phyloP scores from a whole-genome alignment of 305 asterid species.

The Euphrasia arctica region DNA sequence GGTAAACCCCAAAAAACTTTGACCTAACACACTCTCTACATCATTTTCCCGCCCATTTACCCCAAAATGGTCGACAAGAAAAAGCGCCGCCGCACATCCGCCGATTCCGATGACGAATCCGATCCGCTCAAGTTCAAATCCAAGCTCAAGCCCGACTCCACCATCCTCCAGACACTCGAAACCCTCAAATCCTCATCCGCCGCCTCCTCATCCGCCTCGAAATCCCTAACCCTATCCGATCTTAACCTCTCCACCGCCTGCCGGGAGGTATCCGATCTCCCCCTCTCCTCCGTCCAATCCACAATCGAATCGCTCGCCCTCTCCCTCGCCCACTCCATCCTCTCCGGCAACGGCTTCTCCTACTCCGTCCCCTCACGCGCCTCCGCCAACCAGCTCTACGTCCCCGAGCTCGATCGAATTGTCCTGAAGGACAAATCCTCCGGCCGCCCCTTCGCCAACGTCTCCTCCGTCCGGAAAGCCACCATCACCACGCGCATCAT shows the following conservation, averaged over 20 bases:
- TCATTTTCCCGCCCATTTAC: slow-evolving; percentile 37
- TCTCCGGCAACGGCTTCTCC: slow-evolving; percentile 71
- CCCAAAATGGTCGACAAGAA: slow-evolving; percentile 59
- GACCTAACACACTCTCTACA: slow-evolving; percentile 27
- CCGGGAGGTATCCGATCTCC: slow-evolving; percentile 74
- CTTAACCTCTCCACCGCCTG: slow-evolving; percentile 66
- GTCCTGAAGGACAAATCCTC: slow-evolving; percentile 79
- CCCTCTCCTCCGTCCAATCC: slow-evolving; percentile 66
- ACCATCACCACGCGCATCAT: slow-evolving; percentile 70
- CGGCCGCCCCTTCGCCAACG: slow-evolving; percentile 65
- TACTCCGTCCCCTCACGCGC: slow-evolving; percentile 80
- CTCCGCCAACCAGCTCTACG: slow-evolving; percentile 76
- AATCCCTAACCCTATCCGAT: slow-evolving; percentile 54
- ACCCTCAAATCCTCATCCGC: slow-evolving; percentile 40
- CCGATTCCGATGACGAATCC: slow-evolving; percentile 41
- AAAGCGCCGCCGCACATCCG: slow-evolving; percentile 62
- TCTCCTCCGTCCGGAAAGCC: slow-evolving; percentile 76
- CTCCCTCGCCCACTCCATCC: slow-evolving; percentile 68
- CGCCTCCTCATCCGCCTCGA: slow-evolving; percentile 39
- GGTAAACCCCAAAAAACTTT: background rate
- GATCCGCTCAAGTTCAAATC: slow-evolving; percentile 57
- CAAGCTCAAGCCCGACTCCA: slow-evolving; percentile 55
- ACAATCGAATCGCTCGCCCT: slow-evolving; percentile 56
- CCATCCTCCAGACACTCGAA: slow-evolving; percentile 53
- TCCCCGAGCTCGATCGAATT: slow-evolving; percentile 82